Conservation (phyloP, 306 rosid species). For the Ceratonia siliqua region DNA sequence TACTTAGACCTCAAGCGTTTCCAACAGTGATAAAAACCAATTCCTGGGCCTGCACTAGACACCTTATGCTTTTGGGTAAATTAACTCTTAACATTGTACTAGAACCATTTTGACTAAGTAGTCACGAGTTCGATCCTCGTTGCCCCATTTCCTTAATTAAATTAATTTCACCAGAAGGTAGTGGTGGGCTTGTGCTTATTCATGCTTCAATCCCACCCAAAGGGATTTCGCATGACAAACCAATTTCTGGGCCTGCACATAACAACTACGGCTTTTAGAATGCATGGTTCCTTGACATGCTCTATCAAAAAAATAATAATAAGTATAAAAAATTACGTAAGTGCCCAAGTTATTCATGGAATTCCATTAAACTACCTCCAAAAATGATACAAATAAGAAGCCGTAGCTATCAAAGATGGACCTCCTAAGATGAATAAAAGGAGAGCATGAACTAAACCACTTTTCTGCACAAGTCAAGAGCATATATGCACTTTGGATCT, state of each 20-base stretch:
- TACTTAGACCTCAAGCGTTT: neutral
- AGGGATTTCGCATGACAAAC: neutral
- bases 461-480: neutral
- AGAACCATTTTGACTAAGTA: neutral
- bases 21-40: neutral
- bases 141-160: neutral
- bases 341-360: conserved; percentile 22
- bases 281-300: conserved; percentile 10
- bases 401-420: conserved; percentile 15
- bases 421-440: conserved; percentile 2
- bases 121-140: neutral
- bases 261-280: conserved; percentile 16
- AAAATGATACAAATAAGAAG: conserved; percentile 17
- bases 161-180: neutral
- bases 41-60: neutral
- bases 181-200: neutral
- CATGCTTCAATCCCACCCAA: conserved; percentile 5
- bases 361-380: neutral
- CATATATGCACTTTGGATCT: neutral
- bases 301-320: neutral
- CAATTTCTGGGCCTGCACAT: neutral
- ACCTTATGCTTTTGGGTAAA: neutral
- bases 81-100: neutral
- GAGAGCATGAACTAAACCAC: conserved; percentile 2
- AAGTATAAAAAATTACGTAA: neutral